Conservation (phyloP, 2,329 filamentous ascomycete species). For the Aureobasidium pullulans region DNA sequence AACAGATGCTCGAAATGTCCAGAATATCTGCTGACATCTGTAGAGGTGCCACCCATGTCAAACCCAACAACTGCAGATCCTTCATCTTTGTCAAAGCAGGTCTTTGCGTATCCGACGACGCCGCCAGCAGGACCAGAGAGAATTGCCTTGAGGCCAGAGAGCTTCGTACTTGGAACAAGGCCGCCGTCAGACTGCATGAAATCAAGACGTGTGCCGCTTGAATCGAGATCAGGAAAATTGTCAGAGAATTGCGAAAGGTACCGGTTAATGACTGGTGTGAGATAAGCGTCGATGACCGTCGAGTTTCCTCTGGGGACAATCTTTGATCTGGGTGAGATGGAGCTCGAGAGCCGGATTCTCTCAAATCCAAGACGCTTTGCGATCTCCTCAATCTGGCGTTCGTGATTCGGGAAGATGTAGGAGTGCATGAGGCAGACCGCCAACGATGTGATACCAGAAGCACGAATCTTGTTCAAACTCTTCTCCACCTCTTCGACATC, state of each 20-base stretch:
- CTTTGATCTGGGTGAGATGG: slow-evolving; percentile 18
- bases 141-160: slow-evolving; percentile 26
- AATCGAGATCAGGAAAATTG: slow-evolving; percentile 17
- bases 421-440: no score
- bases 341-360: slow-evolving; percentile 25
- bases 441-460: no score
- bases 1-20: slow-evolving; percentile 26
- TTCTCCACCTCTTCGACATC: no score
- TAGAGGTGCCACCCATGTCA: slow-evolving; percentile 25
- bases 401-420: slow-evolving; percentile 29
- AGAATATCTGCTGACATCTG: slow-evolving; percentile 28
- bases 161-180: slow-evolving; percentile 22
- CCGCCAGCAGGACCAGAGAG: slow-evolving; percentile 31
- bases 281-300: slow-evolving; percentile 17
- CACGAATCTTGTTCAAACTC: no score
- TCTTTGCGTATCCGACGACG: slow-evolving; percentile 27
- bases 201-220: slow-evolving; percentile 24
- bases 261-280: slow-evolving; percentile 16
- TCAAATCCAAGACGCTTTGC: slow-evolving; percentile 25
- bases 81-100: slow-evolving; percentile 39
- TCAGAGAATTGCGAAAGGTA: slow-evolving; percentile 16
- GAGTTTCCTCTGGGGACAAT: slow-evolving; percentile 16
- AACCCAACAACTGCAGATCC: slow-evolving; percentile 43
- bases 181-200: slow-evolving; percentile 32
- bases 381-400: slow-evolving; percentile 21